phyloP scores from a whole-genome alignment of 768 basidiomycete species.

The Rhodosporidiobolus odoratus region DNA sequence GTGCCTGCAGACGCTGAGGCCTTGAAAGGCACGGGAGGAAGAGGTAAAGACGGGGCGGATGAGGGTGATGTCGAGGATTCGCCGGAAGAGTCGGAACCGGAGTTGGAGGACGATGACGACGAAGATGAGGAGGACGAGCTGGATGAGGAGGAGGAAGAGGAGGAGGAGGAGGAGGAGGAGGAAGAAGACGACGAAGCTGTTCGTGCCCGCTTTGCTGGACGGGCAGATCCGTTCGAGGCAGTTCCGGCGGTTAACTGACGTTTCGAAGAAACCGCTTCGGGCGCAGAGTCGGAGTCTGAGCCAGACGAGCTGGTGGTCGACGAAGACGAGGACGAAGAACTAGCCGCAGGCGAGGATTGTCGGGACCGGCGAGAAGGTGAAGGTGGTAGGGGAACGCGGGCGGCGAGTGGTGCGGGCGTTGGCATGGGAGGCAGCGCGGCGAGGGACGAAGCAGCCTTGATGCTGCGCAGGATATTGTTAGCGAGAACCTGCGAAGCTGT shows the following conservation, averaged over 20 bases:
- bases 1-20: neutral
- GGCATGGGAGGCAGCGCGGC: neutral
- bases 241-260: neutral
- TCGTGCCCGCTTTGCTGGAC: neutral
- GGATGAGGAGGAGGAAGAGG: neutral
- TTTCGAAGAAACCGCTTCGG: neutral
- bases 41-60: neutral
- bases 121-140: conserved; percentile 1
- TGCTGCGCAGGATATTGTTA: neutral
- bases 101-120: neutral
- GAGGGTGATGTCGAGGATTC: neutral
- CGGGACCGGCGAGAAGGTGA: neutral
- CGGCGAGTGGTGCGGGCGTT: neutral
- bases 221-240: neutral
- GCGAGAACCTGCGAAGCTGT: no score
- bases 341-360: neutral
- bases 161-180: neutral
- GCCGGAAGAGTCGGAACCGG: conserved; percentile 10
- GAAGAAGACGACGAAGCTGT: neutral
- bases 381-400: conserved; percentile 1
- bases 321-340: neutral
- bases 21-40: neutral
- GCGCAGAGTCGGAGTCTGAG: neutral
- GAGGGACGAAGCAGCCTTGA: conserved; percentile 2
- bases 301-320: neutral